Percentiles rank a stretch among this genome's conserved stretches.
These are phyloP conservation scores for Fusarium sp. DNA, from an alignment of 2,329 filamentous ascomycete species.

Conservation along the genomic window DNA sequence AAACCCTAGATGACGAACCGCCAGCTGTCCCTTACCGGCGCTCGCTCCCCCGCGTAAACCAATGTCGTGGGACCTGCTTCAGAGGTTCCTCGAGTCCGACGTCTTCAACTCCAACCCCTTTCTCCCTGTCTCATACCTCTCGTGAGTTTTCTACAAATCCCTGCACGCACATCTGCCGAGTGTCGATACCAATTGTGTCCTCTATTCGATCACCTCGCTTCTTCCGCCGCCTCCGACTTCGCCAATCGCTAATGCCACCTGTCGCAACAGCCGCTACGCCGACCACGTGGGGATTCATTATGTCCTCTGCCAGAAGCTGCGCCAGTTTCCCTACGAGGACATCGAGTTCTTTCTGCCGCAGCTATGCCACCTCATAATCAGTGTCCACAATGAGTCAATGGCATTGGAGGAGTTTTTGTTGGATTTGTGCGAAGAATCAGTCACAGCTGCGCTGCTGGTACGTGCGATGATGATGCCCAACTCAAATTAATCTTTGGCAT, in stretches of 20 bases:
- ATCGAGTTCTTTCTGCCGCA: slow-evolving; percentile 93
- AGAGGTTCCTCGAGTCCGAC: slow-evolving; percentile 92
- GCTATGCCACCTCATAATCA: slow-evolving; percentile 88
- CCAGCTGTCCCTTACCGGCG: slow-evolving; percentile 48
- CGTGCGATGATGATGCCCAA: slow-evolving; percentile 49
- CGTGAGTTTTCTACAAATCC: slow-evolving; percentile 67
- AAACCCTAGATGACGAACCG: slow-evolving; percentile 55
- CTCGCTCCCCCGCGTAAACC: slow-evolving; percentile 53
- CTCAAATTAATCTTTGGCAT: slow-evolving; percentile 7
- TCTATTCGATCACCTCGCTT: not conserved
- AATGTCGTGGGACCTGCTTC: slow-evolving; percentile 89
- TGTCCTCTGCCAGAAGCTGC: slow-evolving; percentile 88
- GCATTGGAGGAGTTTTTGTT: slow-evolving; percentile 88
- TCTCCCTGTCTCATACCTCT: slow-evolving; percentile 88
- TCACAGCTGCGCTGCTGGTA: slow-evolving; percentile 85
- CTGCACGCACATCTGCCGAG: not conserved
- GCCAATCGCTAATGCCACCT: slow-evolving; percentile 45
- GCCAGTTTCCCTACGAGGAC: slow-evolving; percentile 89
- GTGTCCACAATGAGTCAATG: slow-evolving; percentile 92
- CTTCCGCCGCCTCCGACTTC: slow-evolving; percentile 34
- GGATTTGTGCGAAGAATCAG: slow-evolving; percentile 87
- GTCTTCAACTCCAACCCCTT: slow-evolving; percentile 93
- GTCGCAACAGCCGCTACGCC: slow-evolving; percentile 77
- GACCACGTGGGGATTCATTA: slow-evolving; percentile 92
- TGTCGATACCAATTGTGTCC: not conserved